A percentile compares a stretch with the other conserved stretches of the same genome.
Conservation (phyloP, 345 rosid genomes). For the Gossypium turneri region DNA sequence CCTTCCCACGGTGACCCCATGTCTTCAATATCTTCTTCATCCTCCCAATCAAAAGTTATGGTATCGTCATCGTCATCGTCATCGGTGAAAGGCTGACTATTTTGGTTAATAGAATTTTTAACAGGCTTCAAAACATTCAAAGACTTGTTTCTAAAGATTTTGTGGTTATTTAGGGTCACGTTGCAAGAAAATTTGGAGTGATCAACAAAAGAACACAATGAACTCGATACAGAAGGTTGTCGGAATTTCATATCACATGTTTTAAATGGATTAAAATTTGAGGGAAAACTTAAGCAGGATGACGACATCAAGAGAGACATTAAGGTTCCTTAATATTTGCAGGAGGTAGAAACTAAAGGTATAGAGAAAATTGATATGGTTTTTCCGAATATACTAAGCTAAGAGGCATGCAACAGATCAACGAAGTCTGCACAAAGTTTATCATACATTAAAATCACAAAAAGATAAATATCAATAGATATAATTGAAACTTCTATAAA, state of each 20-base stretch:
- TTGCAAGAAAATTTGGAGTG: slow-evolving; percentile 12
- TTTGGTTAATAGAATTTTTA: slow-evolving; percentile 25
- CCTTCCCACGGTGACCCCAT: slow-evolving; percentile 86
- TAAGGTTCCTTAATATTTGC: slow-evolving; percentile 4
- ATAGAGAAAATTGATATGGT: neutral
- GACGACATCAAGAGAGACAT: slow-evolving; percentile 42
- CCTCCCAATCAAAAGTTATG: slow-evolving; percentile 53
- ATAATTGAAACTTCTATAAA: neutral
- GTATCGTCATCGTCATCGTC: slow-evolving; percentile 26
- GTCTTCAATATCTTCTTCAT: slow-evolving; percentile 45
- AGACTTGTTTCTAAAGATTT: slow-evolving; percentile 15
- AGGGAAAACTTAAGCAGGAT: slow-evolving; percentile 26
- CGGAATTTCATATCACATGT: slow-evolving; percentile 10
- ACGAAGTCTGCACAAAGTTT: neutral
- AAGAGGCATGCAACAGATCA: neutral
- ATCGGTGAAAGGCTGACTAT: slow-evolving; percentile 33
- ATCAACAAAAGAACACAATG: slow-evolving; percentile 6
- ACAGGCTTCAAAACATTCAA: slow-evolving; percentile 18
- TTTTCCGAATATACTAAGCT: neutral
- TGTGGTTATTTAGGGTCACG: slow-evolving; percentile 10
- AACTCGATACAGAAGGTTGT: slow-evolving; percentile 16
- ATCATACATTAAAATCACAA: neutral
- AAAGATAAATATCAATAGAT: neutral
- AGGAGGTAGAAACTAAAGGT: no score
- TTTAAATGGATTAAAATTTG: slow-evolving; percentile 16